Evolutionary conservation across 2,329 filamentous ascomycete genomes (phyloP).

Genomic region (Chalaropsis ovoidea): DNA sequence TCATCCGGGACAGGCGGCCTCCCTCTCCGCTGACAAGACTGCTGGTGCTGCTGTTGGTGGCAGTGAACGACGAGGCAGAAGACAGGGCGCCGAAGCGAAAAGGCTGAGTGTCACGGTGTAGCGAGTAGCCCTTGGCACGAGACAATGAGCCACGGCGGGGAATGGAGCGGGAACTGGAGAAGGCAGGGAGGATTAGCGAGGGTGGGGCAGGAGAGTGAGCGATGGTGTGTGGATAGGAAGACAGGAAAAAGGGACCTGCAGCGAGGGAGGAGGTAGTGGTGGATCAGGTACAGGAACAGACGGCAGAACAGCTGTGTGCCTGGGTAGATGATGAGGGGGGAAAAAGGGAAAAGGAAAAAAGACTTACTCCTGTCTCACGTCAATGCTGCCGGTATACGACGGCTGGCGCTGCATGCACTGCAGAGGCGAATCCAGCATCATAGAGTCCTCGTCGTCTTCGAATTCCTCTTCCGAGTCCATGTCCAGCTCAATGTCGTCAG

Average conservation of each 20-base stretch:
- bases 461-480: constrained; percentile 22
- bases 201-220: neutral
- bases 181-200: constrained; percentile 17
- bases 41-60: constrained; percentile 23
- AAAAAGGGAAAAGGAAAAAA: neutral
- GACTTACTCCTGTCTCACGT: constrained; percentile 21
- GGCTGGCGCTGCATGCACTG: constrained; percentile 20
- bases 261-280: neutral
- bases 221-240: neutral
- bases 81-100: constrained; percentile 22
- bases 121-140: constrained; percentile 22
- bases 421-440: constrained; percentile 24
- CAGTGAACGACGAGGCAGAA: constrained; percentile 20
- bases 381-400: constrained; percentile 13
- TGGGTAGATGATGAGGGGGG: neutral
- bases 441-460: constrained; percentile 22
- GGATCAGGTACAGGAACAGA: neutral
- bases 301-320: neutral
- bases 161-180: constrained; percentile 17
- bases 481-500: constrained; percentile 12
- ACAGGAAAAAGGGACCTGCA: no score
- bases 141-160: constrained; percentile 23
- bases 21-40: constrained; percentile 28
- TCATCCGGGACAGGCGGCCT: constrained; percentile 29
- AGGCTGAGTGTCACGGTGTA: constrained; percentile 20